Percentiles rank a stretch among this genome's conserved stretches.
phyloP scores from a whole-genome alignment of 352 stramenopile species.

The Pythium inflatum region DNA sequence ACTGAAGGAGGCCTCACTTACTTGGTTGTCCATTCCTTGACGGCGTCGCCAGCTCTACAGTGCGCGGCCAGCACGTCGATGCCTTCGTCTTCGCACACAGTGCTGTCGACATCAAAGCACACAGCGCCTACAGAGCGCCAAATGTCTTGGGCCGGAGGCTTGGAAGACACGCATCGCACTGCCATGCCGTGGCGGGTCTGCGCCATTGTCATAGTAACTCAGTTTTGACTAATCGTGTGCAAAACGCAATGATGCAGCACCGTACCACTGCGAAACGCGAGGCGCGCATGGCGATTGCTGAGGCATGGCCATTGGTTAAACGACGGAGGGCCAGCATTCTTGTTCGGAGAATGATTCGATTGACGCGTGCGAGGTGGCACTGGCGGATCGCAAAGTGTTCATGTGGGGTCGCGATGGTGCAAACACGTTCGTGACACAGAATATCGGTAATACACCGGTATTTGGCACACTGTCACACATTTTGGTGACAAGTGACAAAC shows the following conservation, averaged over 20 bases:
- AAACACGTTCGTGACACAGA: constrained; percentile 34
- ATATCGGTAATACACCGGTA: constrained; percentile 19
- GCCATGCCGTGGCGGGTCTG: neutral
- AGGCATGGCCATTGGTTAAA: constrained; percentile 8
- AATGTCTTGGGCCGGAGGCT: neutral
- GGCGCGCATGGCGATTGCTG: neutral
- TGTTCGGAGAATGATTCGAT: neutral
- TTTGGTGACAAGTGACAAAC: neutral
- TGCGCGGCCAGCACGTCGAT: constrained; percentile 98
- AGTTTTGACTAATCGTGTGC: neutral
- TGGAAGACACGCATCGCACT: constrained; percentile 15
- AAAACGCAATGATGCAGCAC: neutral
- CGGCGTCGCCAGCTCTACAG: constrained; percentile 93
- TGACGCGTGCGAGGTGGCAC: constrained; percentile 28
- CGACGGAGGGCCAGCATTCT: constrained; percentile 29
- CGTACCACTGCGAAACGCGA: neutral
- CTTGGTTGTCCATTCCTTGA: constrained; percentile 94
- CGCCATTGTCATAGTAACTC: neutral
- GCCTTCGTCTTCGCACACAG: constrained; percentile 97
- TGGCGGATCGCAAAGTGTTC: neutral
- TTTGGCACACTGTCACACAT: neutral
- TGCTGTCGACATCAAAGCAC: constrained; percentile 97
- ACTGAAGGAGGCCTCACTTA: too few relatives aligned
- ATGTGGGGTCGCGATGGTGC: constrained; percentile 18
- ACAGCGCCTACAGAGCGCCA: constrained; percentile 66